phyloP scores from a whole-genome alignment of 1,284 basidiomycete genomes.

The Cryptococcus floricola region DNA sequence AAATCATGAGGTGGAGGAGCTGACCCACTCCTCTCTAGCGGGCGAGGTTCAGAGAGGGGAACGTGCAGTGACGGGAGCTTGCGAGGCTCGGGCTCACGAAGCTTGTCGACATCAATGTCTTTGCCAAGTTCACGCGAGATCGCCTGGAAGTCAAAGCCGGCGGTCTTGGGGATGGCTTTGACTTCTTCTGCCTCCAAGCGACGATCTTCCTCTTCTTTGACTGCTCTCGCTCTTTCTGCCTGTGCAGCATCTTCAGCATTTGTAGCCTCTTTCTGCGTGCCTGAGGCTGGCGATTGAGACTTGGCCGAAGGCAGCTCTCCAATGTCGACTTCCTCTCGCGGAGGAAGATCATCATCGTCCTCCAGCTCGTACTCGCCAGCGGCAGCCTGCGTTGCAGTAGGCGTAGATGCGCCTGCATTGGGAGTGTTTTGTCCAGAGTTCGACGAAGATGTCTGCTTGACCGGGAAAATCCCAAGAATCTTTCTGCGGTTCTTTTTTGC shows the following conservation, averaged over 20 bases:
- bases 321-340: conserved; percentile 34
- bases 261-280: conserved; percentile 1
- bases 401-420: neutral
- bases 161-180: conserved; percentile 38
- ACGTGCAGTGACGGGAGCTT: neutral
- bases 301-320: conserved; percentile 11
- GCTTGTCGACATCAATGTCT: conserved; percentile 45
- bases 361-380: conserved; percentile 26
- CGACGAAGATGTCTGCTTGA: conserved; percentile 16
- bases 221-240: neutral
- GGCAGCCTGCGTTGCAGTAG: neutral
- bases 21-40: conserved; percentile 23
- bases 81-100: conserved; percentile 16
- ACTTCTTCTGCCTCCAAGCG: conserved; percentile 29
- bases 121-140: conserved; percentile 49
- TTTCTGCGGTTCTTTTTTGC: conserved; percentile 43
- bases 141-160: conserved; percentile 50
- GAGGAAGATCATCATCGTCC: conserved; percentile 44
- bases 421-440: conserved; percentile 28
- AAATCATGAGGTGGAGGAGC: conserved; percentile 17
- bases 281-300: neutral
- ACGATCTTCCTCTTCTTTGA: conserved; percentile 10
- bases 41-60: conserved; percentile 6
- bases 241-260: too few relatives aligned
- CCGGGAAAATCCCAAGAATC: conserved; percentile 49